Conservation (phyloP, 108 stramenopile species). For the Nannochloropsis gaditana region DNA sequence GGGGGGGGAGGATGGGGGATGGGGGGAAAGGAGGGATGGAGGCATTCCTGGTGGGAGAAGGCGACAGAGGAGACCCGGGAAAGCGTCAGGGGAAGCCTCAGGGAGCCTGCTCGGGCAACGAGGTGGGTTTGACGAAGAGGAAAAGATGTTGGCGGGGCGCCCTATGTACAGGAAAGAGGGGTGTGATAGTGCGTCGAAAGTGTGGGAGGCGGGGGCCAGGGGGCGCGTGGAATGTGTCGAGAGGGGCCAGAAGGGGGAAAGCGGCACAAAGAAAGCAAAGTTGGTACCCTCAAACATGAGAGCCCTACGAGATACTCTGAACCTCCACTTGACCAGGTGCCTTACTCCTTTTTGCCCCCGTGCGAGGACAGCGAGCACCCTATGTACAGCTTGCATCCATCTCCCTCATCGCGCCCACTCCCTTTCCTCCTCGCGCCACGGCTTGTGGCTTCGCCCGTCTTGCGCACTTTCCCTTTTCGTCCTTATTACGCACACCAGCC, state of each 20-base stretch:
- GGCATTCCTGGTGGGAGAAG: background rate
- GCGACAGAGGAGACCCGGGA: background rate
- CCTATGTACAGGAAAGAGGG: background rate
- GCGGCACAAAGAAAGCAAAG: background rate
- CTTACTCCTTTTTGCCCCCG: background rate
- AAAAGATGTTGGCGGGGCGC: constrained; percentile 7
- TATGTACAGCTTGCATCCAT: constrained; percentile 12
- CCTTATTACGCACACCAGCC: no score
- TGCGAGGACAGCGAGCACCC: background rate
- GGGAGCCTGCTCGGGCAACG: constrained; percentile 24
- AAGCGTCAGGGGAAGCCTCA: background rate
- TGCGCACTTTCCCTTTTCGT: no score
- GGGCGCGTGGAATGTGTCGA: background rate
- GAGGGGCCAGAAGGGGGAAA: constrained; percentile 27
- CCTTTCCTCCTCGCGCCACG: no score
- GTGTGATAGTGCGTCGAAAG: no score
- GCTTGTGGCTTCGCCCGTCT: no score
- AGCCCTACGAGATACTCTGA: background rate
- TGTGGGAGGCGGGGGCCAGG: no score
- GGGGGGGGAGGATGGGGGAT: background rate
- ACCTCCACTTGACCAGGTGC: background rate
- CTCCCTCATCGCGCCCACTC: background rate
- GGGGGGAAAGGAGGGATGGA: background rate
- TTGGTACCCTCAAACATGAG: background rate
- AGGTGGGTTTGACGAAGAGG: background rate